Evolutionary conservation across 1,284 basidiomycete genomes (phyloP), one percentile per base, ranked within the genome.

Genomic region (Bjerkandera adusta): DNA sequence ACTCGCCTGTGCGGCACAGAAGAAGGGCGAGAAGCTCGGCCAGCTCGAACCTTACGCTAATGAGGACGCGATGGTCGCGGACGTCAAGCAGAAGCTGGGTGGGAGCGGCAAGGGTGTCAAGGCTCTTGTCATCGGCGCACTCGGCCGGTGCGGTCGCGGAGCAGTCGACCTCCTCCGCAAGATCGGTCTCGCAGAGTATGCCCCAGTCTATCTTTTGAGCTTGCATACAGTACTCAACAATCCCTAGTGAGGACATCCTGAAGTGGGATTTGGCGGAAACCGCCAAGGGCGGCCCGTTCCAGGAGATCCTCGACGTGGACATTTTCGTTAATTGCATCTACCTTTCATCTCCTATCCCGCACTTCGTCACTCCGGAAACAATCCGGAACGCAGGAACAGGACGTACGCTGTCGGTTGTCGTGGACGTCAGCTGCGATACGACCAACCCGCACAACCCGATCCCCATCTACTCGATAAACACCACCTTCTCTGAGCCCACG

Each of bases 261-360:
- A 95, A 97, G 75, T 99, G 97, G 97, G 97, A 99, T 69, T 77
- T 99, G 75, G 85, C 77, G 16, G 97, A 99, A 74, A 99, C 97
- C 5, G 89, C 89, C 60, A 97, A 96, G 73, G 93, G 95, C 43
- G 97, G 97, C 1, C 97, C 97, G 0, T 99, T 98, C 77, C 72
- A 83, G 52, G 95, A 98, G 70, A 92, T 99, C 54, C 77, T 99
- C 36, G 92, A 96, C 57, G 96, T 94, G 53, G 97, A 99, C 71
- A 85, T 99, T 63, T 98, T 99, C 62, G 85, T 99, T 77, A 99
- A 99, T 76, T 99, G 97, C 81, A 99, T 99, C 69, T 99, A 99
- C 71, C 86, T 99, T 50, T 87, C 83, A 43, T 81, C 86, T 43
- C 75, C 81, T 54, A 99, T 99, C 57, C 93, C 95, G 12, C 79